Percentiles rank a stretch among this genome's conserved stretches.
phyloP scores from a whole-genome alignment of 768 basidiomycete genomes.

The Lentinula lateritia region DNA sequence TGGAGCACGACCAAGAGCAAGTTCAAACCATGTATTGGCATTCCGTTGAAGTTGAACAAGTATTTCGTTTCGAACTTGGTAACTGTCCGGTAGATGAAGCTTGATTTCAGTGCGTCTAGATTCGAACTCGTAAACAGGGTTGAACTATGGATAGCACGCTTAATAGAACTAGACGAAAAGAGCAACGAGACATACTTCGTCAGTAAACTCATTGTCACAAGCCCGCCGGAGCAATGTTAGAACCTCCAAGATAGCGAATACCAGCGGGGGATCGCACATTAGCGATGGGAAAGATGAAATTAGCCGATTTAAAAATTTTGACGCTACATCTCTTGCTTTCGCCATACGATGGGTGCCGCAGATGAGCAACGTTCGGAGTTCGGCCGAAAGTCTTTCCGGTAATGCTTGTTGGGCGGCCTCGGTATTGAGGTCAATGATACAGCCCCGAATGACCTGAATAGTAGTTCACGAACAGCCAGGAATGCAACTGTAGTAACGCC shows the following conservation, averaged over 20 bases:
- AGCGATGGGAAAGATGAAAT: slow-evolving; percentile 91
- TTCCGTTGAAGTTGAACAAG: slow-evolving; percentile 67
- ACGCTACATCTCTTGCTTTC: slow-evolving; percentile 77
- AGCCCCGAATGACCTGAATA: slow-evolving; percentile 70
- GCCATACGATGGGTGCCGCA: slow-evolving; percentile 77
- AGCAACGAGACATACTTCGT: slow-evolving; percentile 56
- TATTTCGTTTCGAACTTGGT: slow-evolving; percentile 80
- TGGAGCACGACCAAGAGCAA: slow-evolving; percentile 84
- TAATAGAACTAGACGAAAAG: slow-evolving; percentile 11
- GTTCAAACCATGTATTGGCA: slow-evolving; percentile 79
- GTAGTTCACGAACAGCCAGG: neutral
- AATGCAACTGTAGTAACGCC: neutral
- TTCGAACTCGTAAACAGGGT: slow-evolving; percentile 76
- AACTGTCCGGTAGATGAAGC: slow-evolving; percentile 81
- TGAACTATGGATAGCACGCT: slow-evolving; percentile 54
- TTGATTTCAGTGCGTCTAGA: slow-evolving; percentile 74
- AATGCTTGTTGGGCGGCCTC: slow-evolving; percentile 79
- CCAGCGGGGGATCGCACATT: slow-evolving; percentile 84
- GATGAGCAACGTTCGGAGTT: slow-evolving; percentile 72
- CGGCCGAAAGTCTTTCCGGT: slow-evolving; percentile 58
- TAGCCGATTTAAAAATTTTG: slow-evolving; percentile 77
- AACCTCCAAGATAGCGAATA: slow-evolving; percentile 87
- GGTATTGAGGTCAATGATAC: slow-evolving; percentile 62
- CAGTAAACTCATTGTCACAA: slow-evolving; percentile 85
- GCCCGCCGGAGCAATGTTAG: slow-evolving; percentile 83